phyloP scores from a whole-genome alignment of 345 rosid genomes.

The Hibiscus syriacus region DNA sequence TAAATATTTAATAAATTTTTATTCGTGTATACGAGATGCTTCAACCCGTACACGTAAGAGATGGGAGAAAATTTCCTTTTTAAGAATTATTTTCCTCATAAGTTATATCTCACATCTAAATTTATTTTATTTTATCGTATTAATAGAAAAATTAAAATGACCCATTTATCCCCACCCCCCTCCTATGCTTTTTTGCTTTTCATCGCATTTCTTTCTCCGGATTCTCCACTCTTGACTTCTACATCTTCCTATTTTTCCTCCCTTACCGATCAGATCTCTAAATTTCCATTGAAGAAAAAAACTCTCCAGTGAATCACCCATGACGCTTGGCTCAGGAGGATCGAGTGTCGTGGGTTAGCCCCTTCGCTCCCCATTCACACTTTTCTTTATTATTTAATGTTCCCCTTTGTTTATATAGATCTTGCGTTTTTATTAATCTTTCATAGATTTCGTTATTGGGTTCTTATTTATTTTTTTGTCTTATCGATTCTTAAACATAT shows the following conservation, averaged over 20 bases:
- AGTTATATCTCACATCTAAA: neutral
- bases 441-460: constrained; percentile 1
- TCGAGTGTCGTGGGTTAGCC: constrained; percentile 74
- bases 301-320: constrained; percentile 20
- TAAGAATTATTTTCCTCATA: neutral
- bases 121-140: neutral
- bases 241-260: neutral
- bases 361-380: neutral
- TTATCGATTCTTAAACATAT: neutral
- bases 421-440: constrained; percentile 18
- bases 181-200: neutral
- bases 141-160: neutral
- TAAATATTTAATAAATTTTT: too few species aligned
- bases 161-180: neutral
- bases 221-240: neutral
- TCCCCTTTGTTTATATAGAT: neutral
- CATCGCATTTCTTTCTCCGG: neutral
- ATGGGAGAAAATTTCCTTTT: too few species aligned
- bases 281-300: neutral
- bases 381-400: neutral
- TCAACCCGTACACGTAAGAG: too few species aligned
- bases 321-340: constrained; percentile 93
- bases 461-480: neutral
- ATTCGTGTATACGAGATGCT: too few species aligned
- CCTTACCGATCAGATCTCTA: constrained; percentile 34